A percentile compares a stretch with the other conserved stretches of the same genome.
Conservation (phyloP, 1,284 basidiomycete genomes). For the Trichosporon inkin region DNA sequence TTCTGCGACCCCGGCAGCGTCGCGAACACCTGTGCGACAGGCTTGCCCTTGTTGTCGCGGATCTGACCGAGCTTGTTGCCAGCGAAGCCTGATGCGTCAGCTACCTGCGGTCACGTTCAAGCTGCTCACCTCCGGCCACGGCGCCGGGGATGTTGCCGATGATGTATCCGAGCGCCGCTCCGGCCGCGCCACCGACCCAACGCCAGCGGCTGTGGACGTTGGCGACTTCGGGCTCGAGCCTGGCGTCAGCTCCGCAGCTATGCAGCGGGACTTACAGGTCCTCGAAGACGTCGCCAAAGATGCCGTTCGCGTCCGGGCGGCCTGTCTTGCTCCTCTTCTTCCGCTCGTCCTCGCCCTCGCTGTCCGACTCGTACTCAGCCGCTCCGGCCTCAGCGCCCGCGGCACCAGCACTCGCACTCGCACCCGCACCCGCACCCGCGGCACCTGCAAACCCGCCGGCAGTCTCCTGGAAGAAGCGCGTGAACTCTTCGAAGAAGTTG, state of each 20-base stretch:
- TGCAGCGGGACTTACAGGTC: constrained; percentile 57
- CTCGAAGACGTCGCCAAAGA: constrained; percentile 86
- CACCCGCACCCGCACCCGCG: constrained; percentile 7
- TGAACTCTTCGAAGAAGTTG: constrained; percentile 73
- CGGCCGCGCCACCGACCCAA: constrained; percentile 60
- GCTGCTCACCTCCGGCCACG: constrained; percentile 46
- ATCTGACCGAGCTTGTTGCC: constrained; percentile 82
- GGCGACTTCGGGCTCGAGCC: constrained; percentile 49
- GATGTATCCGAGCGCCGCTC: constrained; percentile 72
- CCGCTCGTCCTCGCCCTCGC: not conserved
- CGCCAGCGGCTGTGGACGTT: constrained; percentile 48
- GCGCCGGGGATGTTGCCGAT: constrained; percentile 78
- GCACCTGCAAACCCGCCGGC: constrained; percentile 25
- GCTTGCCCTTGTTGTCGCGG: constrained; percentile 87
- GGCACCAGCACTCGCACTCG: constrained; percentile 6
- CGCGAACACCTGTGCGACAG: constrained; percentile 84
- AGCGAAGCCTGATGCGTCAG: constrained; percentile 59
- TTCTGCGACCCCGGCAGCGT: constrained; percentile 73
- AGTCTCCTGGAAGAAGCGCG: constrained; percentile 60
- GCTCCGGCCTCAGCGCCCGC: not conserved
- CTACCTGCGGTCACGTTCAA: not conserved
- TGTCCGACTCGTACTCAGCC: not conserved
- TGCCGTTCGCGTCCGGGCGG: constrained; percentile 66
- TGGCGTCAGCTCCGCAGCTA: constrained; percentile 17
- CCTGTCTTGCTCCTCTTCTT: constrained; percentile 10